Evolutionary conservation across 441 rosid species (phyloP), one percentile per base, ranked within the genome.

Genomic region (Raphanus hybrid): DNA sequence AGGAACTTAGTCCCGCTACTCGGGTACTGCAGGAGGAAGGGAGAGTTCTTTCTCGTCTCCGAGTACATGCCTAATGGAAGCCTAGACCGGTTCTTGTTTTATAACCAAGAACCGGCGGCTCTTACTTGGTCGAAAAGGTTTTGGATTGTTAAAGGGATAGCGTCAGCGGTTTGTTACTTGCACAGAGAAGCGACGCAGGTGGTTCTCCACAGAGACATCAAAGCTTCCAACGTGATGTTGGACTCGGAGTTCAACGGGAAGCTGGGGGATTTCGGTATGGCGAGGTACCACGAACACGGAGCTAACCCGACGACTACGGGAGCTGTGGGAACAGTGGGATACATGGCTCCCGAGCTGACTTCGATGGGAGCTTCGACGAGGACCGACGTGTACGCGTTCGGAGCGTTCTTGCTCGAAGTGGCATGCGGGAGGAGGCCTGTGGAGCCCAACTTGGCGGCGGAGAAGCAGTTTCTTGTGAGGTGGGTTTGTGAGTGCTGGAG

Each of bases 221-320:
- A 89, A 84, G 88, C 91, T 4, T 83, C 84, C 14, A 89, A 89
- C 16, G 80, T 87, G 15, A 78, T 89, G 64, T 34, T 89, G 2
- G 93, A 89, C 64, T 64, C 76, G 3, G 81, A 85, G 8, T 71
- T 86, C 8, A 84, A 71, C 5, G 93, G 84, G 39, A 63, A 82
- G 69, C 4, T 91, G 0, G 93, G 91, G 55, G 90, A 91, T 78
- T 89, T 91, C 3, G 93, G 96, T 5, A 87, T 91, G 57, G 91
- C 92, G 5, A 89, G 80, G 75, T 74, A 84, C 23, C 81, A 87
- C 39, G 88, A 89, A 58, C 93, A 78, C 10, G 90, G 84, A 37
- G 62, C 78, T 5, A 68, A 61, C 64, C 81, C 83, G 15, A 81
- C 67, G 16, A 84, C 86, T 20, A 88, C 92, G 1, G 73, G 79